A percentile compares a stretch with the other conserved stretches of the same genome.
These are phyloP conservation scores for Botryotinia narcissicola DNA, from an alignment of 2,329 filamentous ascomycete species.

Conservation along the genomic window DNA sequence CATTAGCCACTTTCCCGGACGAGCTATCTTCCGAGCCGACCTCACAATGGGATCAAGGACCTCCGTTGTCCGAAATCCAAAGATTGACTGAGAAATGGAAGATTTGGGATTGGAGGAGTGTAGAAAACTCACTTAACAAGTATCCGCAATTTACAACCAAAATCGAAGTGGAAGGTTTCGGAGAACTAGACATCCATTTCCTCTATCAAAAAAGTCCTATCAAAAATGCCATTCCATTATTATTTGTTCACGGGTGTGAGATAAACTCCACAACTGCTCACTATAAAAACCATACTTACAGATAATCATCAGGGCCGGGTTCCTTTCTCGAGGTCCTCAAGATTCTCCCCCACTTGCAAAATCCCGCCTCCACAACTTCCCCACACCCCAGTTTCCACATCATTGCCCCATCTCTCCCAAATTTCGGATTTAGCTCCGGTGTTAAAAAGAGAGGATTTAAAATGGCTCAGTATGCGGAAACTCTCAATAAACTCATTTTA, in stretches of 20 bases:
- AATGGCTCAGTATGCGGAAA: background rate
- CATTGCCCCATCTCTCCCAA: background rate
- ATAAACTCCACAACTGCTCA: background rate
- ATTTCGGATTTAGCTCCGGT: background rate
- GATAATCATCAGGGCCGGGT: slow-evolving; percentile 53
- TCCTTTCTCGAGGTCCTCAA: slow-evolving; percentile 62
- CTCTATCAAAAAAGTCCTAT: slow-evolving; percentile 50
- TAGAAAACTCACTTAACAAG: slow-evolving; percentile 28
- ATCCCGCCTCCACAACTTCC: background rate
- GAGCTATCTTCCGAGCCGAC: background rate
- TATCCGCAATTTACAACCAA: slow-evolving; percentile 36
- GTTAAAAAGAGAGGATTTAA: background rate
- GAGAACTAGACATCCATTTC: slow-evolving; percentile 60
- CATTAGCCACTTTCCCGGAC: background rate
- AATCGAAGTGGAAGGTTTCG: slow-evolving; percentile 57
- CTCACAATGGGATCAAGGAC: slow-evolving; percentile 2
- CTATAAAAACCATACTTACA: background rate
- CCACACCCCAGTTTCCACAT: background rate
- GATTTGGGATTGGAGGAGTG: background rate
- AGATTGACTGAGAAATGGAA: slow-evolving; percentile 4
- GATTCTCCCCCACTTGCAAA: background rate
- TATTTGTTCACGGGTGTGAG: slow-evolving; percentile 55
- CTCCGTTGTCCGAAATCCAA: slow-evolving; percentile 5
- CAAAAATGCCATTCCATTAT: slow-evolving; percentile 57
- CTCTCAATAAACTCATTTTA: slow-evolving; percentile 62